These are phyloP conservation scores for Geotrichum cucujoidarum DNA, from an alignment of 1,139 yeast genomes.

Conservation along the genomic window DNA sequence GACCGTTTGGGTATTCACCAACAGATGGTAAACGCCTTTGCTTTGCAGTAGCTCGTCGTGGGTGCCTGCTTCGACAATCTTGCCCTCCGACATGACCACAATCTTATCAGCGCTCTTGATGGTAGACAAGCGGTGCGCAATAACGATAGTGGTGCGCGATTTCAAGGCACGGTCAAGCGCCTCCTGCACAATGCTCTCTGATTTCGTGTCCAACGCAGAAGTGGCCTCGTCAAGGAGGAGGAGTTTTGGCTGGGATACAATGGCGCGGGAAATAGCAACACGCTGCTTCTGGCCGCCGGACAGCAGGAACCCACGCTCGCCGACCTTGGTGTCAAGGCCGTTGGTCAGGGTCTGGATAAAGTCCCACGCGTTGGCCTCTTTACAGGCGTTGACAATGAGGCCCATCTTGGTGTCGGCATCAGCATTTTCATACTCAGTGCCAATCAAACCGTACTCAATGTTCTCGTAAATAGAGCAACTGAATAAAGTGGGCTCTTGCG, in stretches of 20 bases:
- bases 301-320: conserved; percentile 49
- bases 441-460: conserved; percentile 62
- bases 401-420: conserved; percentile 33
- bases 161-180: conserved; percentile 61
- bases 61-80: conserved; percentile 41
- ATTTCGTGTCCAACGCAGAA: conserved; percentile 67
- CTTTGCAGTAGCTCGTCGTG: conserved; percentile 38
- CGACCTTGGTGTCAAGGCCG: conserved; percentile 50
- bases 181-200: conserved; percentile 48
- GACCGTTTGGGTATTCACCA: conserved; percentile 39
- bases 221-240: conserved; percentile 72
- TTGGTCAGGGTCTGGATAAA: conserved; percentile 39
- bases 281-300: conserved; percentile 92
- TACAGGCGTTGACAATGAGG: conserved; percentile 37
- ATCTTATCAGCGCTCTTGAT: conserved; percentile 50
- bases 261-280: conserved; percentile 80
- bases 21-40: conserved; percentile 35
- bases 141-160: conserved; percentile 67
- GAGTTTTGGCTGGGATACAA: conserved; percentile 57
- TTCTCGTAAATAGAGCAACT: conserved; percentile 77
- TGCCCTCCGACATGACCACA: conserved; percentile 43
- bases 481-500: conserved; percentile 81
- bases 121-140: conserved; percentile 76
- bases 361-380: conserved; percentile 42
- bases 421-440: conserved; percentile 49